Conservation (phyloP, 2,329 filamentous ascomycete genomes). For the Cordyceps tenuipes region DNA sequence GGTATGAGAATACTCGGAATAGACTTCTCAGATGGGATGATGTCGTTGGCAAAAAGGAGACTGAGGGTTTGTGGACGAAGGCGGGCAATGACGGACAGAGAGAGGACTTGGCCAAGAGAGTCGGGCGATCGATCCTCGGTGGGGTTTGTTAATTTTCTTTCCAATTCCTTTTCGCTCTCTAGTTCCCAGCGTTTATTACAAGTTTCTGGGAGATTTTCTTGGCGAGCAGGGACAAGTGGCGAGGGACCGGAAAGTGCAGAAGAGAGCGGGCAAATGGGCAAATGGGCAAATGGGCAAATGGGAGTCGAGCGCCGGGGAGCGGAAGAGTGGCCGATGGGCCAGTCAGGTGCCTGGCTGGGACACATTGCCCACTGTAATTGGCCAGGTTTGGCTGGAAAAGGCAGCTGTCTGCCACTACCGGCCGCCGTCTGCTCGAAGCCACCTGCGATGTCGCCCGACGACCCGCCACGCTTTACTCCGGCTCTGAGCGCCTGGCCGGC, state of each 20-base stretch:
- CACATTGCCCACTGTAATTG: not conserved
- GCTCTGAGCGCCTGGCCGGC: not conserved
- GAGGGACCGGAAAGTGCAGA: not conserved
- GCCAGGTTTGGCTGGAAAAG: not conserved
- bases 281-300: too few relatives aligned
- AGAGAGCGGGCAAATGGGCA: not conserved
- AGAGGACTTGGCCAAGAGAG: not conserved
- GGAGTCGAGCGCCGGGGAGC: not conserved
- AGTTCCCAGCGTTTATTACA: not conserved
- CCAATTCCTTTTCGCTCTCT: not conserved
- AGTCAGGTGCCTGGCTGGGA: constrained; percentile 5
- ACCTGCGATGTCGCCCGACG: constrained; percentile 6
- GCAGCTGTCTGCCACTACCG: not conserved
- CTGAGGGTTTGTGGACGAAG: not conserved
- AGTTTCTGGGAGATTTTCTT: not conserved
- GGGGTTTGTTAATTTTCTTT: not conserved
- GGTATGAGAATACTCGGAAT: not conserved
- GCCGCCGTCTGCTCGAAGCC: not conserved
- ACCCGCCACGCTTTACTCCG: not conserved
- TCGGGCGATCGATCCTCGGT: constrained; percentile 7
- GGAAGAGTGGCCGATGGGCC: constrained; percentile 1
- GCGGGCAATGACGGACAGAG: not conserved
- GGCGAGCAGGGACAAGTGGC: not conserved
- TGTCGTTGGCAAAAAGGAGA: not conserved
- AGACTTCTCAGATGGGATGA: not conserved